Conservation (phyloP, 495 filamentous ascomycete genomes). For the Schizothecium vesticola region DNA sequence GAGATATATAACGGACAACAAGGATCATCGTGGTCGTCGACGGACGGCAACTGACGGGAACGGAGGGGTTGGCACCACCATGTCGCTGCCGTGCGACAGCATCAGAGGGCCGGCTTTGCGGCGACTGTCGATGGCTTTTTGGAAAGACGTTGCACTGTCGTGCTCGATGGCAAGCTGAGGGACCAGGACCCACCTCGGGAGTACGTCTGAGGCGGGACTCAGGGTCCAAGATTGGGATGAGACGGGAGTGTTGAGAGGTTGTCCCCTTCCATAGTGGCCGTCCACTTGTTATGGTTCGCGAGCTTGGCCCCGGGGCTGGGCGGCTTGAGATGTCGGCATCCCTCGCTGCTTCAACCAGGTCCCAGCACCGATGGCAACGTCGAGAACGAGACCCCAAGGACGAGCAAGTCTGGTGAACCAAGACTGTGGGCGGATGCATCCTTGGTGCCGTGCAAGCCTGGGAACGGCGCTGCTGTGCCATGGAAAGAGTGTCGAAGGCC, state of each 20-base stretch:
- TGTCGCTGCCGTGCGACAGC: neutral
- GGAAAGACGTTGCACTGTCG: neutral
- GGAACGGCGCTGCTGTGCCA: neutral
- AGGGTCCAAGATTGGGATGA: neutral
- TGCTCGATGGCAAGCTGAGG: neutral
- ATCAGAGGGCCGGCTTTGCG: neutral
- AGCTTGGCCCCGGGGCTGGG: neutral
- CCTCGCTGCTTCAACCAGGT: neutral
- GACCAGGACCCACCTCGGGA: neutral
- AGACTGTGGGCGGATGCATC: neutral
- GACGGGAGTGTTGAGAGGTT: neutral
- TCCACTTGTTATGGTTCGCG: neutral
- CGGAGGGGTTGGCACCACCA: neutral
- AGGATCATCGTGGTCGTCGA: neutral
- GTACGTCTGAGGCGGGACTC: neutral
- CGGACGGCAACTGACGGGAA: neutral
- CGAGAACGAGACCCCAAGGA: neutral
- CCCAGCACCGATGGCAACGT: neutral
- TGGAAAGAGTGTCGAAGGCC: neutral
- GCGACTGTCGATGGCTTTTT: neutral
- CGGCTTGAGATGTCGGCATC: neutral
- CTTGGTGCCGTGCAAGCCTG: neutral
- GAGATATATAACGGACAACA: neutral
- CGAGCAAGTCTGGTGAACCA: neutral
- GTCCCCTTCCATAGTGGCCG: neutral